Evolutionary conservation across 2,329 filamentous ascomycete genomes (phyloP).

Genomic region (Fusarium buxicola): DNA sequence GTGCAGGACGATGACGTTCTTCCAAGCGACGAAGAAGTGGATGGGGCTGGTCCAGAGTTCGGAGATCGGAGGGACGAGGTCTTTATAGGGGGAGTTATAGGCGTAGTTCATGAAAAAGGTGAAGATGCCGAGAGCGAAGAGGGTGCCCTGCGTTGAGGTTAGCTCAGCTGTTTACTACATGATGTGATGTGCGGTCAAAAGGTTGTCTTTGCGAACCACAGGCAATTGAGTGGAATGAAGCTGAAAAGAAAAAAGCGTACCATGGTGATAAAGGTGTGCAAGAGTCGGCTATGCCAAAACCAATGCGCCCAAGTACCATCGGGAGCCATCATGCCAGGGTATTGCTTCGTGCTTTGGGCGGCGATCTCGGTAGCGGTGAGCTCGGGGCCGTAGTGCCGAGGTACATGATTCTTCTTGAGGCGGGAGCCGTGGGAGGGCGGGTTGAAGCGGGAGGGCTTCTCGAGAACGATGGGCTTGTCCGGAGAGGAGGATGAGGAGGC

Average conservation of each 20-base stretch:
- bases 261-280: conserved; percentile 88
- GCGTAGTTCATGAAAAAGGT: conserved; percentile 85
- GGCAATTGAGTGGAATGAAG: not conserved
- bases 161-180: conserved; percentile 2
- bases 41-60: conserved; percentile 78
- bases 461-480: conserved; percentile 76
- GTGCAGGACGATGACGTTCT: conserved; percentile 82
- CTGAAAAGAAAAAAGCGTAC: conserved; percentile 60
- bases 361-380: conserved; percentile 73
- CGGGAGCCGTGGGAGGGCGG: conserved; percentile 89
- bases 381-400: conserved; percentile 79
- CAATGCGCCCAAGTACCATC: conserved; percentile 84
- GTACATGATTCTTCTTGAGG: conserved; percentile 65
- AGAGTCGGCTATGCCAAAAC: conserved; percentile 80
- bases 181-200: not conserved
- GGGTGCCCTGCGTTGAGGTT: conserved; percentile 64
- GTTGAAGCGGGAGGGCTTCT: conserved; percentile 89
- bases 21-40: conserved; percentile 70
- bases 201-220: not conserved
- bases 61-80: conserved; percentile 79
- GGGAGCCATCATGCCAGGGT: conserved; percentile 90
- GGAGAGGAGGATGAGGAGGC: conserved; percentile 43
- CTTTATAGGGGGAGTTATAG: conserved; percentile 79
- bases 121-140: conserved; percentile 75
- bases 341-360: conserved; percentile 76